Evolutionary conservation across 176 grass and related monocot species (phyloP).

Genomic region (Oryza australiensis): DNA sequence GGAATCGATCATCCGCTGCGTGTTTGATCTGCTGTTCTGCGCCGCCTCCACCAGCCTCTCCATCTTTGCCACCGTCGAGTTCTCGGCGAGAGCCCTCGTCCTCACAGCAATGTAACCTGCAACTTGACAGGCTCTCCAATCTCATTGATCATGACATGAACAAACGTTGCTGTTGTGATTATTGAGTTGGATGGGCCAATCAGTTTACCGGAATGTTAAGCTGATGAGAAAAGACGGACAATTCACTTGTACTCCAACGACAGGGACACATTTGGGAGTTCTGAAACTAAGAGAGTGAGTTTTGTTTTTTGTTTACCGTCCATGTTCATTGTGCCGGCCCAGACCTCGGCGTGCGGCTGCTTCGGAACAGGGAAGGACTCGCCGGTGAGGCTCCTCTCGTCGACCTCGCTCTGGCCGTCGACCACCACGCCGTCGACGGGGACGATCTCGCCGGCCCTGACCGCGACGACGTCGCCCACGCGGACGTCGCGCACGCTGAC

Average conservation of each 20-base stretch:
- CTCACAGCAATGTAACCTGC: conserved; percentile 65
- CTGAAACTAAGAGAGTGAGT: background rate
- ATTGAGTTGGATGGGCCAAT: background rate
- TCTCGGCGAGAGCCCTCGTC: conserved; percentile 53
- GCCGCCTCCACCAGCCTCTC: conserved; percentile 69
- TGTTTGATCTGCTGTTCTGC: conserved; percentile 63
- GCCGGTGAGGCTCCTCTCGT: conserved; percentile 84
- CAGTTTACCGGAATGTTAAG: too few relatives aligned
- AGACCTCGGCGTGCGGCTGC: conserved; percentile 45
- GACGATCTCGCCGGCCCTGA: conserved; percentile 65
- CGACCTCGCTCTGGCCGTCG: conserved; percentile 56
- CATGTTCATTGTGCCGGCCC: conserved; percentile 76
- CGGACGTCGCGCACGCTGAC: conserved; percentile 37
- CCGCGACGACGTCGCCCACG: conserved; percentile 43
- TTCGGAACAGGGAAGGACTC: conserved; percentile 74
- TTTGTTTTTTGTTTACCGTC: conserved; percentile 45
- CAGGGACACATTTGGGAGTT: too few relatives aligned
- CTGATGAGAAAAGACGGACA: too few relatives aligned
- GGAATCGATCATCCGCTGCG: conserved; percentile 66
- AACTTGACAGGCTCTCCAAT: background rate
- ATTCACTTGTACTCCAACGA: too few relatives aligned
- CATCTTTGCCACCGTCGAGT: conserved; percentile 83
- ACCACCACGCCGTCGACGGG: conserved; percentile 74
- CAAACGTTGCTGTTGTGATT: background rate
- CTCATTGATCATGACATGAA: background rate